A percentile compares a stretch with the other conserved stretches of the same genome.
Evolutionary conservation across 331 rosid species (phyloP).

Genomic region (Malus hybrid): DNA sequence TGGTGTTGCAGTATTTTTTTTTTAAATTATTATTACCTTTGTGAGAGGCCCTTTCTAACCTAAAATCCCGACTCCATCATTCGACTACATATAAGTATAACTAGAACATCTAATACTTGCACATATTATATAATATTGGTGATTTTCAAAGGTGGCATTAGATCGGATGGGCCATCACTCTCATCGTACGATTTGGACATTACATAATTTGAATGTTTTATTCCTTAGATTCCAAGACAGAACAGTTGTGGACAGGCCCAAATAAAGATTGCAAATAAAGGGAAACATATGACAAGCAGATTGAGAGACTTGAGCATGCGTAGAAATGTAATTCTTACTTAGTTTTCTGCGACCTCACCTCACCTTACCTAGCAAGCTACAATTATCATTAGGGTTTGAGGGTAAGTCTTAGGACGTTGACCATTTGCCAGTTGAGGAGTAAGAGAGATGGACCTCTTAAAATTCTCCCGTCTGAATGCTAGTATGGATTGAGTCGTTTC

Average conservation of each 20-base stretch:
- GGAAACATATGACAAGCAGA: neutral
- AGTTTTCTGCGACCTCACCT: too few relatives aligned
- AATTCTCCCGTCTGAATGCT: neutral
- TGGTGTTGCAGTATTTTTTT: neutral
- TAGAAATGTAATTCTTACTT: too few relatives aligned
- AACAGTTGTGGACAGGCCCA: neutral
- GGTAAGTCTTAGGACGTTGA: neutral
- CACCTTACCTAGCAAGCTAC: neutral
- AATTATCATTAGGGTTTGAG: neutral
- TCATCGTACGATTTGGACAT: neutral
- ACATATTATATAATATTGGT: neutral
- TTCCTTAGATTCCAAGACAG: slow-evolving; percentile 25
- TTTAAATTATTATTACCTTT: too few relatives aligned
- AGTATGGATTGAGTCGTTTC: neutral
- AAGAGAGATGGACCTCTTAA: neutral
- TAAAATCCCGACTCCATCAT: rapidly evolving
- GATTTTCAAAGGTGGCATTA: neutral
- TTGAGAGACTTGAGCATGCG: too few relatives aligned
- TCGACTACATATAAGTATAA: too few relatives aligned
- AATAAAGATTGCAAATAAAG: slow-evolving; percentile 9
- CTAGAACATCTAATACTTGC: neutral
- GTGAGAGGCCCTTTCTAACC: too few relatives aligned
- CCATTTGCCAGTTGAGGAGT: neutral
- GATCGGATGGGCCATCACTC: slow-evolving; percentile 11
- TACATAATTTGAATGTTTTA: neutral